Evolutionary conservation across 208 protist species (phyloP), one percentile per base, ranked within the genome.

Genomic region (Acanthamoeba sp.): DNA sequence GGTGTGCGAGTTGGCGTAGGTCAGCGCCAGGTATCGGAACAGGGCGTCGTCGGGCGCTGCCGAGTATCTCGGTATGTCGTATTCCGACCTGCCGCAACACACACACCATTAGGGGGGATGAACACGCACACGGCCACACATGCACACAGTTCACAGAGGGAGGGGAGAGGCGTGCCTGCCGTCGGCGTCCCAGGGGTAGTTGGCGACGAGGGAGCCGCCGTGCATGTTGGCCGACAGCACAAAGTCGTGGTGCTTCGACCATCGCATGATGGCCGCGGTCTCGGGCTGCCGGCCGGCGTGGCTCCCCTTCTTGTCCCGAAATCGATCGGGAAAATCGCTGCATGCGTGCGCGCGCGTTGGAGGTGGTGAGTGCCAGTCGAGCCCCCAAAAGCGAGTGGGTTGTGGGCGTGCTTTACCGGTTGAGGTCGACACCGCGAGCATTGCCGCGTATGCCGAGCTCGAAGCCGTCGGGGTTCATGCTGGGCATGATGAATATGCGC

Each of bases 381-480:
- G 34, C 45, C n/a, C 14, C 22, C 34, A 32, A 38, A n/a, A n/a
- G n/a, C n/a, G n/a, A 69, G 18, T 10, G 24, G 91, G 29, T 27
- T n/a, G 5, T 14, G 27, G 57, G 38, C 5, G 29, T 76, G n/a
- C n/a, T n/a, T n/a, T n/a, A 91, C 78, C 78, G 22, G 66, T 85
- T 78, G 16, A 89, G 29, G 48, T 85, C 80, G 32, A 55, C 50
- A 42, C 34, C 57, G n/a, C 57, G 50, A 16, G 71, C 73, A 20
- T 94, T 87, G 24, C 91, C 78, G n/a, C 45, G 42, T 0, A 36
- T 42, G 32, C 76, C 71, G 27, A 36, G 14, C 16, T 94, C 94
- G 66, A 95, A 94, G n/a, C 96, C 96, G 57, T 97, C 96, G 29
- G 96, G 96, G 73, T 97, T 97, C 95, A 97, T 96, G 29, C 87